Evolutionary conservation across 305 asterid genomes (phyloP).

Genomic region (Withania somnifera): DNA sequence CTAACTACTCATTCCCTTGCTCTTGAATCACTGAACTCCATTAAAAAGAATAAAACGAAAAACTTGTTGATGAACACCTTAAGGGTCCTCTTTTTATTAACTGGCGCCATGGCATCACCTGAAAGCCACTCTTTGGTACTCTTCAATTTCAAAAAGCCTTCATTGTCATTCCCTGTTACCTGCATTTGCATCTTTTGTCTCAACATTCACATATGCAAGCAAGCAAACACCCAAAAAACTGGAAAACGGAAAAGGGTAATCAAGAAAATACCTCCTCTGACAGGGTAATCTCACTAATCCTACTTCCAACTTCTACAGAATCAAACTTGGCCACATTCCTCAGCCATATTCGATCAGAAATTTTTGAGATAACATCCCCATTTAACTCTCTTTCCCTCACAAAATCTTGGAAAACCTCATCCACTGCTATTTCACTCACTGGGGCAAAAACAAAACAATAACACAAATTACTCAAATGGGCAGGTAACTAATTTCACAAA

Average conservation of each 20-base stretch:
- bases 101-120: constrained; percentile 58
- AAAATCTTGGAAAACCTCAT: constrained; percentile 50
- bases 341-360: constrained; percentile 59
- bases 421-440: constrained; percentile 40
- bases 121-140: constrained; percentile 65
- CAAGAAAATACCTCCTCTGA: not conserved
- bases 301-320: constrained; percentile 10
- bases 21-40: not conserved
- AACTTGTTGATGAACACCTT: constrained; percentile 25
- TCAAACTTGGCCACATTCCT: constrained; percentile 2
- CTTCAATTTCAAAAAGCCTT: constrained; percentile 69
- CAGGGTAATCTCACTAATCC: not conserved
- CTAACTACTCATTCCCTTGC: not conserved
- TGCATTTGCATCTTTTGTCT: not conserved
- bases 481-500: not conserved
- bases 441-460: not conserved
- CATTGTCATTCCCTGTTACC: constrained; percentile 33
- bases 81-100: constrained; percentile 53
- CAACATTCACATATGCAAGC: not conserved
- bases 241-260: not conserved
- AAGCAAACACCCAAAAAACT: not conserved
- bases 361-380: constrained; percentile 65
- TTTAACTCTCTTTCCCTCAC: constrained; percentile 57
- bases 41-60: not conserved
- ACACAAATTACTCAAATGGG: not conserved